These are phyloP conservation scores for Debaryomycetaceae sp. DNA, from an alignment of 1,139 yeast species.

Conservation along the genomic window DNA sequence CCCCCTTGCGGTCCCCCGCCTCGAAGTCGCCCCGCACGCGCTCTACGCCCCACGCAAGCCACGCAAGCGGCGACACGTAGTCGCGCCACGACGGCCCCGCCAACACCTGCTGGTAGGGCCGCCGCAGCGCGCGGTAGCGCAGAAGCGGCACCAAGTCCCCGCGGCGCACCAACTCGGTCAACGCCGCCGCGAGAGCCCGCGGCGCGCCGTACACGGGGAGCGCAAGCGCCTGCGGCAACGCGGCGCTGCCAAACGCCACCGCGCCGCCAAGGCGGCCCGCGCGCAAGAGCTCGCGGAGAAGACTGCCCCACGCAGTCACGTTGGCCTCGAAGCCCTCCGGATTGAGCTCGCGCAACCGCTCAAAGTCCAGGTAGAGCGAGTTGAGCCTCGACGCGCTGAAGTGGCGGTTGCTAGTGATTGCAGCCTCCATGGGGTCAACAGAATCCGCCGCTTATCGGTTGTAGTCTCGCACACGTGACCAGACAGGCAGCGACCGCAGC, in stretches of 20 bases:
- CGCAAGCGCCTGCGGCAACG: conserved; percentile 16
- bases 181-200: conserved; percentile 17
- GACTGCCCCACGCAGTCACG: conserved; percentile 53
- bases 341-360: conserved; percentile 46
- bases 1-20: conserved; percentile 9
- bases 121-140: neutral
- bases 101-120: conserved; percentile 14
- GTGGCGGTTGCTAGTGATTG: conserved; percentile 15
- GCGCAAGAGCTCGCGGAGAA: conserved; percentile 21
- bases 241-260: conserved; percentile 19
- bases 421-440: conserved; percentile 12
- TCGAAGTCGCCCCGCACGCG: conserved; percentile 2
- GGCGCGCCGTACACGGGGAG: conserved; percentile 31
- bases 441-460: too few species aligned
- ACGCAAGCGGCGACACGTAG: conserved; percentile 18
- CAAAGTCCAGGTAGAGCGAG: conserved; percentile 65
- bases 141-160: conserved; percentile 20
- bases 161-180: conserved; percentile 22
- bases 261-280: conserved; percentile 11
- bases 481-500: too few species aligned
- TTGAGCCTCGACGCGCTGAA: conserved; percentile 49
- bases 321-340: conserved; percentile 72
- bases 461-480: too few species aligned
- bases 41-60: conserved; percentile 18
- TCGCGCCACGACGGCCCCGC: conserved; percentile 4